phyloP scores from a whole-genome alignment of 2,329 filamentous ascomycete species.

The Colletotrichum sp. region DNA sequence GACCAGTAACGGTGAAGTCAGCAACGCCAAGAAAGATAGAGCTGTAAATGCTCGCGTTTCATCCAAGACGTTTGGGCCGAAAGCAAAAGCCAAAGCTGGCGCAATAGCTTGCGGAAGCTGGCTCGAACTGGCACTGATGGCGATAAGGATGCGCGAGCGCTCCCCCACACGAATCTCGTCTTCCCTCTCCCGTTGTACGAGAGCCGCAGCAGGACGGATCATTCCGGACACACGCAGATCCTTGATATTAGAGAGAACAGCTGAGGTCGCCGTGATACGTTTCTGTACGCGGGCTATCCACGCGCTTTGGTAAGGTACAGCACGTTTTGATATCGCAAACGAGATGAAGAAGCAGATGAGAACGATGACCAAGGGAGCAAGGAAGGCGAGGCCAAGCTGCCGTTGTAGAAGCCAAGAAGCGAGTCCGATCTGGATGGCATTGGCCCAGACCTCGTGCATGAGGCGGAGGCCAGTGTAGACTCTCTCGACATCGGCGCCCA shows the following conservation, averaged over 20 bases:
- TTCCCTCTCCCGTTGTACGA: conserved; percentile 15
- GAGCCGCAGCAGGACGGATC: conserved; percentile 17
- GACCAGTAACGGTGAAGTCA: conserved; percentile 13
- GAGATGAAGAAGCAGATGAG: conserved; percentile 26
- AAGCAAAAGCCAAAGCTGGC: background rate
- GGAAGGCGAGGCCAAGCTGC: conserved; percentile 52
- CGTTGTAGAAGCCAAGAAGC: conserved; percentile 51
- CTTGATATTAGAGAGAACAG: background rate
- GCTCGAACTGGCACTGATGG: conserved; percentile 19
- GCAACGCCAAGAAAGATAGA: background rate
- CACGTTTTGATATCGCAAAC: conserved; percentile 25
- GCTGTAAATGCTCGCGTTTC: background rate
- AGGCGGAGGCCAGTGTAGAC: conserved; percentile 37
- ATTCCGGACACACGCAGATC: background rate
- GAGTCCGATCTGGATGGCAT: conserved; percentile 44
- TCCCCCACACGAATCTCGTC: background rate
- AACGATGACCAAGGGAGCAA: conserved; percentile 51
- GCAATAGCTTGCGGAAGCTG: background rate
- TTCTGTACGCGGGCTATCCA: conserved; percentile 24
- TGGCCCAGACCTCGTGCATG: conserved; percentile 49
- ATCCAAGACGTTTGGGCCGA: background rate
- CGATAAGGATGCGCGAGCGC: conserved; percentile 28
- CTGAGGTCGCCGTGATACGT: conserved; percentile 1
- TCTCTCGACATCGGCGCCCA: conserved; percentile 52
- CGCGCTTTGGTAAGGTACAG: conserved; percentile 33